phyloP scores from a whole-genome alignment of 2,329 filamentous ascomycete genomes.

The Ascochyta fabae region DNA sequence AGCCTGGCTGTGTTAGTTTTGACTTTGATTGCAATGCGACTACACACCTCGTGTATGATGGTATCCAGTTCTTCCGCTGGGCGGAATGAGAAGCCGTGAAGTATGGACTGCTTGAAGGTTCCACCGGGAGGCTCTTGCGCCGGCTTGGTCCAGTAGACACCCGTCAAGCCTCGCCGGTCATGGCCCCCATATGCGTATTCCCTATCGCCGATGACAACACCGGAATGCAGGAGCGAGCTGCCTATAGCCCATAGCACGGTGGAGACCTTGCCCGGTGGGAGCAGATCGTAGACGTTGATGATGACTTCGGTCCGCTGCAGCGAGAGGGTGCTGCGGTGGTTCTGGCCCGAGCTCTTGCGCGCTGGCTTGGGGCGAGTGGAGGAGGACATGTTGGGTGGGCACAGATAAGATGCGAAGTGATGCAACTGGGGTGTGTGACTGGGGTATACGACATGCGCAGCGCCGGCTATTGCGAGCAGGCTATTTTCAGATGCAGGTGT shows the following conservation, averaged over 20 bases:
- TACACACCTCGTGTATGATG: conserved; percentile 63
- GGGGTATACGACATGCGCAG: conserved; percentile 1
- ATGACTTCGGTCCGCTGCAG: conserved; percentile 74
- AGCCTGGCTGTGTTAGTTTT: conserved; percentile 51
- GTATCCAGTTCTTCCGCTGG: conserved; percentile 72
- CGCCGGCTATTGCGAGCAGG: conserved; percentile 7
- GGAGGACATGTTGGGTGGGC: conserved; percentile 35
- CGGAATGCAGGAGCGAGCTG: conserved; percentile 79
- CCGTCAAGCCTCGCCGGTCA: conserved; percentile 71
- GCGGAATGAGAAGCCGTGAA: conserved; percentile 79
- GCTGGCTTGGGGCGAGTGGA: conserved; percentile 38
- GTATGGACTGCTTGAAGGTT: conserved; percentile 74
- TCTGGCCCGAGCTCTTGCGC: conserved; percentile 52
- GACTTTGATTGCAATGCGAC: not conserved
- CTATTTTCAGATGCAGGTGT: conserved; percentile 10
- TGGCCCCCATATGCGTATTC: conserved; percentile 90
- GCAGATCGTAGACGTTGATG: conserved; percentile 79
- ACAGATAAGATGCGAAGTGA: conserved; percentile 1
- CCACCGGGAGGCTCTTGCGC: conserved; percentile 76
- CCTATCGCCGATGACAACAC: conserved; percentile 77
- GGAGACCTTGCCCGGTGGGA: conserved; percentile 78
- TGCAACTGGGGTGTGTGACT: conserved; percentile 16
- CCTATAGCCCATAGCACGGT: conserved; percentile 79
- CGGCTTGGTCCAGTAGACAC: conserved; percentile 83
- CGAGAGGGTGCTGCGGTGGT: conserved; percentile 71